Conservation (phyloP, 768 basidiomycete species). For the Tricholoma furcatifolium region DNA sequence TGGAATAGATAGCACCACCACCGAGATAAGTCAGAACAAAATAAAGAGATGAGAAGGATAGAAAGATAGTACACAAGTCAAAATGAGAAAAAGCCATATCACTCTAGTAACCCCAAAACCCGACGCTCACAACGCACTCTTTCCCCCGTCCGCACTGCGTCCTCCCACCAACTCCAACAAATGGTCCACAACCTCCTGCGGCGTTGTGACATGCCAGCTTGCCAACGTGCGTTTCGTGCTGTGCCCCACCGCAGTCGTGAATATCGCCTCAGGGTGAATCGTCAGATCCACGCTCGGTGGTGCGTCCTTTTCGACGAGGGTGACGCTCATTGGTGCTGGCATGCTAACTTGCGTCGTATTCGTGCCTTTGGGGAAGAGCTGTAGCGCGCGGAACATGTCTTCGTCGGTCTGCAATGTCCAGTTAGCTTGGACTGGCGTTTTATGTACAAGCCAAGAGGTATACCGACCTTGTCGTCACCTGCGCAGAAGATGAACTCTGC, state of each 20-base stretch:
- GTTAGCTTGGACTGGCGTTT: background rate
- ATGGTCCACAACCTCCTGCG: conserved; percentile 82
- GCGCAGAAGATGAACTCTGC: conserved; percentile 97
- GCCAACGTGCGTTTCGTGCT: conserved; percentile 88
- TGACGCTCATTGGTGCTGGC: conserved; percentile 53
- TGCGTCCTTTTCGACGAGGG: conserved; percentile 44
- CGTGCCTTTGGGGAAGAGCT: conserved; percentile 52
- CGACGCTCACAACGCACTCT: too few relatives aligned
- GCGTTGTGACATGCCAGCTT: conserved; percentile 88
- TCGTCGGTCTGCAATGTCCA: conserved; percentile 73
- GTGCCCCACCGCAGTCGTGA: conserved; percentile 93
- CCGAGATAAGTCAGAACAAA: too few relatives aligned
- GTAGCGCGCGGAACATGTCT: conserved; percentile 96
- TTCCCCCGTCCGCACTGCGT: background rate
- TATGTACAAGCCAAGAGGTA: background rate
- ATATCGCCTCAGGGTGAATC: conserved; percentile 69
- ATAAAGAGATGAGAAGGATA: too few relatives aligned
- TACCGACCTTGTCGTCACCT: conserved; percentile 88
- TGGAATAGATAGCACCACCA: too few relatives aligned
- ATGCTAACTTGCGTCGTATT: conserved; percentile 34
- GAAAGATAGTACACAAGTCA: too few relatives aligned
- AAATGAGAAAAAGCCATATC: too few relatives aligned
- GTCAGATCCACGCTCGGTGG: conserved; percentile 54
- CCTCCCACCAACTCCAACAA: conserved; percentile 59
- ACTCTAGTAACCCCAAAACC: too few relatives aligned